These are phyloP conservation scores for Rhizopus microsporus DNA, from an alignment of 371 early-diverging fungal genomes.

Conservation along the genomic window DNA sequence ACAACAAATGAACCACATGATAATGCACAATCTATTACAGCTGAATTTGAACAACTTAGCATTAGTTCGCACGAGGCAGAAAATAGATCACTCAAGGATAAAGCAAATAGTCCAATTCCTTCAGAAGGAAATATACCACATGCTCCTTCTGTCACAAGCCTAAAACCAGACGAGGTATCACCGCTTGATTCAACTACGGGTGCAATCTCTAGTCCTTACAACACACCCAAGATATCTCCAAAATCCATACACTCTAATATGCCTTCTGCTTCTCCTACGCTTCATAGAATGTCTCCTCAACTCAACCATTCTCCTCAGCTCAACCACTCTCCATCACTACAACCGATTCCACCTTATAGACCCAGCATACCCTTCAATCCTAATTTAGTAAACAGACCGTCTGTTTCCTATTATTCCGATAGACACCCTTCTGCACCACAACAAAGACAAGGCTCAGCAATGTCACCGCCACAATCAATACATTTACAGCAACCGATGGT, in stretches of 20 bases:
- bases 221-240: background rate
- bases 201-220: background rate
- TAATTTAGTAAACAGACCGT: background rate
- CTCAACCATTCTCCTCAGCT: slow-evolving; percentile 5
- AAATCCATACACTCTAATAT: background rate
- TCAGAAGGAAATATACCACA: slow-evolving; percentile 1
- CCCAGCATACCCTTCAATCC: background rate
- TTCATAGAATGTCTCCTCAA: background rate
- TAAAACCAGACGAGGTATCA: background rate
- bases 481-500: slow-evolving; percentile 1
- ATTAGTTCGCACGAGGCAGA: background rate
- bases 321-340: slow-evolving; percentile 10
- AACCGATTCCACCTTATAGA: slow-evolving; percentile 2
- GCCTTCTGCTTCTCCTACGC: slow-evolving; percentile 4
- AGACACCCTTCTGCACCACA: slow-evolving; percentile 9
- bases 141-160: background rate
- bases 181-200: background rate
- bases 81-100: background rate
- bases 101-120: background rate
- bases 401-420: slow-evolving; percentile 3
- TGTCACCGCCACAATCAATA: slow-evolving; percentile 14
- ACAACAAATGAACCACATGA: background rate
- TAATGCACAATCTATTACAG: background rate
- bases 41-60: background rate
- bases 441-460: slow-evolving; percentile 5